phyloP scores from a whole-genome alignment of 2,329 filamentous ascomycete species.

The Dactylonectria estremocensis region DNA sequence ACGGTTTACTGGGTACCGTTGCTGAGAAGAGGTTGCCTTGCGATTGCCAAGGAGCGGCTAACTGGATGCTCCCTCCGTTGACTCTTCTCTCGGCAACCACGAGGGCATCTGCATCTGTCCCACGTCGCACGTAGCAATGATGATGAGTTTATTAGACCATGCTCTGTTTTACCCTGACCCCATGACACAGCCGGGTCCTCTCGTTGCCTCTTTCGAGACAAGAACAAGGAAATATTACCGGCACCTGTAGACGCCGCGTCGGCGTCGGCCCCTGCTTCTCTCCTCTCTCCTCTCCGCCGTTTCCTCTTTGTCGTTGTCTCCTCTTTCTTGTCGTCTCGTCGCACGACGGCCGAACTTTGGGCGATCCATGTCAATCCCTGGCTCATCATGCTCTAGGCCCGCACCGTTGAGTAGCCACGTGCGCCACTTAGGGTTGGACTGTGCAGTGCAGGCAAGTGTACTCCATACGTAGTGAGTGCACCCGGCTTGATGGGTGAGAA shows the following conservation, averaged over 20 bases:
- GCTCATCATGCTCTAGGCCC: conserved; percentile 46
- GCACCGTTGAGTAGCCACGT: conserved; percentile 51
- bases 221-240: neutral
- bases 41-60: too few relatives aligned
- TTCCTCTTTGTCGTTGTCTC: conserved; percentile 22
- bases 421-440: conserved; percentile 44
- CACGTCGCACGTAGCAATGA: neutral
- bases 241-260: too few relatives aligned
- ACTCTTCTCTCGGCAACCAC: conserved; percentile 21
- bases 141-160: neutral
- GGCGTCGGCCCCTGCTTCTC: neutral
- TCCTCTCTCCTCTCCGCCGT: neutral
- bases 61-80: conserved; percentile 2
- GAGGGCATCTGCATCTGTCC: neutral
- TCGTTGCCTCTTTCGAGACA: neutral
- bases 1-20: neutral
- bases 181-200: neutral
- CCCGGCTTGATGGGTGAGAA: conserved; percentile 25
- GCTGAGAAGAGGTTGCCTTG: neutral
- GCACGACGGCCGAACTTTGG: conserved; percentile 14
- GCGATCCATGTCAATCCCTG: conserved; percentile 40
- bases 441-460: conserved; percentile 18
- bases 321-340: conserved; percentile 25
- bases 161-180: neutral
- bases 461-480: too few relatives aligned